Conservation (phyloP, 1,139 yeast genomes). For the Scheffersomyces illinoinensis region DNA sequence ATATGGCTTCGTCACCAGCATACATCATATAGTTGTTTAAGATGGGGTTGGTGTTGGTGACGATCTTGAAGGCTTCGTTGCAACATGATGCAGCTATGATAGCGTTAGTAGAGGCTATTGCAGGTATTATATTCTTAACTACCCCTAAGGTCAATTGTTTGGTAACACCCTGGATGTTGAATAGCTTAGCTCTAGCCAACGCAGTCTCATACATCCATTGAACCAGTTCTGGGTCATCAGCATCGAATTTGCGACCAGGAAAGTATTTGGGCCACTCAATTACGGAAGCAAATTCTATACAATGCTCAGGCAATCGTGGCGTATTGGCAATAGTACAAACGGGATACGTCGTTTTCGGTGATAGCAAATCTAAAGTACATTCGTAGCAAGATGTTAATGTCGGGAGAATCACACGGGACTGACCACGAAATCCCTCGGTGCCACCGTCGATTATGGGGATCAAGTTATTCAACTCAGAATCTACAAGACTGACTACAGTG, state of each 20-base stretch:
- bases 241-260: constrained; percentile 54
- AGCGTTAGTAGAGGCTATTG: constrained; percentile 93
- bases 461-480: constrained; percentile 50
- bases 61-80: constrained; percentile 79
- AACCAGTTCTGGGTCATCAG: constrained; percentile 69
- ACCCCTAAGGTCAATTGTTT: constrained; percentile 77
- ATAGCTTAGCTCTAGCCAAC: constrained; percentile 57
- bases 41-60: constrained; percentile 67
- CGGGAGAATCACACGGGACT: constrained; percentile 84
- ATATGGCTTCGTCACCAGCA: constrained; percentile 76
- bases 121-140: constrained; percentile 89
- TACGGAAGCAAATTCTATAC: constrained; percentile 88
- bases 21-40: constrained; percentile 86
- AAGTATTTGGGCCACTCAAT: constrained; percentile 68
- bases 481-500: constrained; percentile 64
- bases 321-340: constrained; percentile 94
- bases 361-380: constrained; percentile 78
- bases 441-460: constrained; percentile 95
- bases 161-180: constrained; percentile 74
- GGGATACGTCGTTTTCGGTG: constrained; percentile 75
- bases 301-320: constrained; percentile 91
- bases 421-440: constrained; percentile 93
- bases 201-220: constrained; percentile 65
- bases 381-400: constrained; percentile 88
- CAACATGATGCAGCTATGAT: constrained; percentile 90